Evolutionary conservation across 345 rosid genomes (phyloP), one percentile per base, ranked within the genome.

Genomic region (Hibiscus syriacus): DNA sequence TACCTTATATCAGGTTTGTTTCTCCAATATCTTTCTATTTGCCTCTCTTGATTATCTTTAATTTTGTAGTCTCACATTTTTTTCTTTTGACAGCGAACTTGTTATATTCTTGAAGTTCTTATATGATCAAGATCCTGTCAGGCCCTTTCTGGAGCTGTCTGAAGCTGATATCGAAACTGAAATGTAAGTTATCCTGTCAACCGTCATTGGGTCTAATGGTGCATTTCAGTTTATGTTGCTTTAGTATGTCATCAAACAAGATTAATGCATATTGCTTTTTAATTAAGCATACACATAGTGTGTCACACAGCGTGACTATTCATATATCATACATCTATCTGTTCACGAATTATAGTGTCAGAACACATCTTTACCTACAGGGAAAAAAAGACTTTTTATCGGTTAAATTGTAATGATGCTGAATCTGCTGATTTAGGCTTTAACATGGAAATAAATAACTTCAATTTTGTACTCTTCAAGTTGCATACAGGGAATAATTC

Each of bases 81-180:
- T n/a, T 13, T 9, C 22, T 78, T 81, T 77, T 55, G 71, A 81
- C 97, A 92, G 97, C 53, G 98, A 92, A 78, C 97, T 92, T 64
- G 82, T 88, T 70, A 79, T 87, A 75, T 92, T 92, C 88, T 83
- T 92, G 81, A 90, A 92, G n/a, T n/a, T n/a, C n/a, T n/a, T n/a
- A n/a, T n/a, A n/a, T n/a, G n/a, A n/a, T n/a, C n/a, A n/a, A n/a
- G n/a, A n/a, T n/a, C n/a, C n/a, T 17, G 90, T 89, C 36, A 86
- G 75, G 85, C 85, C 81, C 67, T 78, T 90, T 66, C 71, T 88
- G 74, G 90, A 86, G 62, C 79, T 74, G 60, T 78, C 92, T 72
- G 90, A 84, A 76, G 80, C 68, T 70, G 73, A 55, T 63, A 80
- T 92, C 54, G 89, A 88, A 65, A 77, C 82, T 79, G 97, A 88